phyloP scores from a whole-genome alignment of 805 yeast species.

The Candida bentonensis region DNA sequence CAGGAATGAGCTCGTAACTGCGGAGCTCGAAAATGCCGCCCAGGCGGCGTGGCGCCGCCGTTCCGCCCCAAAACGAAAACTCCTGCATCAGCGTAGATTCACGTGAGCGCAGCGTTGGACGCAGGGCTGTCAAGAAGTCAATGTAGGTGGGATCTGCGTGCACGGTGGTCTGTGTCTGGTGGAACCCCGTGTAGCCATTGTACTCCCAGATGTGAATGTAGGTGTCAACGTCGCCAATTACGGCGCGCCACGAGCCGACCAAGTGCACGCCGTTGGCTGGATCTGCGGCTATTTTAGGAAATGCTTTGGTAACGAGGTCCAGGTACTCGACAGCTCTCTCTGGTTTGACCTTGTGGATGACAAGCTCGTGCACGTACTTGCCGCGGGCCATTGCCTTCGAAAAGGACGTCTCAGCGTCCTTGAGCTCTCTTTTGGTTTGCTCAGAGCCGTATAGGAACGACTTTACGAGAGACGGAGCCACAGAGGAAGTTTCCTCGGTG shows the following conservation, averaged over 20 bases:
- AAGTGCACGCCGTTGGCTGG: slow-evolving; percentile 20
- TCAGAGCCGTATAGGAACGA: slow-evolving; percentile 26
- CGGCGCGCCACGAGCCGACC: slow-evolving; percentile 30
- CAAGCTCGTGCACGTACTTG: slow-evolving; percentile 28
- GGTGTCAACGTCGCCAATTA: slow-evolving; percentile 28
- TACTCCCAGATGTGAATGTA: slow-evolving; percentile 30
- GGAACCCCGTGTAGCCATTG: slow-evolving; percentile 28
- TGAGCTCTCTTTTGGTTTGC: slow-evolving; percentile 21
- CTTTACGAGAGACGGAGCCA: slow-evolving; percentile 19
- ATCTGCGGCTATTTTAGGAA: slow-evolving; percentile 22
- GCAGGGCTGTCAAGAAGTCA: slow-evolving; percentile 17
- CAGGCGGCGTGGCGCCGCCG: slow-evolving; percentile 26
- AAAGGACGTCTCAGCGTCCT: slow-evolving; percentile 21
- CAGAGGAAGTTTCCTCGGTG: not conserved
- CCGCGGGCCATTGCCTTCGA: slow-evolving; percentile 25
- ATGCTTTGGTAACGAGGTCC: slow-evolving; percentile 19
- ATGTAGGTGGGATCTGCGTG: slow-evolving; percentile 20
- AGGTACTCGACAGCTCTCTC: slow-evolving; percentile 22
- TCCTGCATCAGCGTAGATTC: slow-evolving; percentile 26
- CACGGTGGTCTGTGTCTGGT: slow-evolving; percentile 21
- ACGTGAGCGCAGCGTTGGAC: slow-evolving; percentile 22
- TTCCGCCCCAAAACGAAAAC: slow-evolving; percentile 32
- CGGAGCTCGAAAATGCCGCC: slow-evolving; percentile 31
- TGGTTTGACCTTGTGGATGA: slow-evolving; percentile 24
- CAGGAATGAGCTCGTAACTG: slow-evolving; percentile 25